Evolutionary conservation across 495 filamentous ascomycete genomes (phyloP), one percentile per base, ranked within the genome.

Genomic region (Daldinia loculata): DNA sequence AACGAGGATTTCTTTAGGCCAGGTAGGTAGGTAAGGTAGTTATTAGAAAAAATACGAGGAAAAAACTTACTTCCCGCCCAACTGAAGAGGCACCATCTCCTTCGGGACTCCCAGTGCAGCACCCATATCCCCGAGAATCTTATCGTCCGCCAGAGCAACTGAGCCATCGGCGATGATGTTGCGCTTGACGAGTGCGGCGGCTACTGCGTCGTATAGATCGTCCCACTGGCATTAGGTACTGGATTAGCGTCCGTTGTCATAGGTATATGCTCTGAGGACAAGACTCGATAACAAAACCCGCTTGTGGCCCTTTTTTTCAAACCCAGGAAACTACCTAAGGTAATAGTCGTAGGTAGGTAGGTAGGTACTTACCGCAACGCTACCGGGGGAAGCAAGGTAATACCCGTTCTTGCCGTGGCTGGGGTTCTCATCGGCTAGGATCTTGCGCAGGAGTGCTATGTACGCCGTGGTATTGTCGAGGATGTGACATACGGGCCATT

Each of bases 401-500:
- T 83, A 87, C 0, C 85, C 84, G 12, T 79, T 76, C 69, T 79
- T 80, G 0, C 82, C 82, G 32, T 81, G 52, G 1, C 75, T 76
- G 1, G 77, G 76, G 6, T 84, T 72, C 14, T 72, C 61, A 0
- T 76, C 80, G 2, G 57, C 48, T 17, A 87, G 72, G n/a, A 86
- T 85, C 17, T 66, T 75, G 2, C 77, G 77, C 24, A 85, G 58
- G 4, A 86, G 77, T 14, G 80, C 70, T 12, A 84, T 53, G 57
- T 86, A 86, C 2, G 86, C 71, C 0, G 51, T 71, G 0, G 80
- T 76, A 24, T 79, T 86, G 58, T 87, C 85, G 0, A 38, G 11
- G 29, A 87, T 64, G 63, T 86, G 82, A 59, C 78, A 82, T 4
- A 87, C 83, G 0, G 85, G 84, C 84, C 84, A 86, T 6, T 71